phyloP scores from a whole-genome alignment of 1,284 basidiomycete genomes.

The Sporisorium iseilematis-ciliati region DNA sequence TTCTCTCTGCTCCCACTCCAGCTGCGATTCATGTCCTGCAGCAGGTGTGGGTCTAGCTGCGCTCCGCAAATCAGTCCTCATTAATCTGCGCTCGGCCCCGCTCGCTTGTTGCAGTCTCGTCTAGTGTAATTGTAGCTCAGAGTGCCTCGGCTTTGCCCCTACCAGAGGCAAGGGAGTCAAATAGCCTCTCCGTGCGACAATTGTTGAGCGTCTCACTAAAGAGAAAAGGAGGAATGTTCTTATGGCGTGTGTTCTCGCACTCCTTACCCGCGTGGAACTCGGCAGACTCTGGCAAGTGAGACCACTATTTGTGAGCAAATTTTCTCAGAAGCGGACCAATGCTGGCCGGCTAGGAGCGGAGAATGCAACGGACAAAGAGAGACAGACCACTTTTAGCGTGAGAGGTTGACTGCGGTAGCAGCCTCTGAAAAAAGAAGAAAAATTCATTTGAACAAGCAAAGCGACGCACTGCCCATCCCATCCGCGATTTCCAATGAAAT shows the following conservation, averaged over 20 bases:
- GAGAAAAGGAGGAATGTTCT: too few species aligned
- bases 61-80: conserved; percentile 15
- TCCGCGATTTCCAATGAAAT: neutral
- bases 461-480: neutral
- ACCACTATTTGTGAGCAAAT: neutral
- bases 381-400: neutral
- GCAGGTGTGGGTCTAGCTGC: neutral
- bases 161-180: too few species aligned
- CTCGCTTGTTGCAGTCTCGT: neutral
- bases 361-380: neutral
- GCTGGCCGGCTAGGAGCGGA: neutral
- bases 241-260: too few species aligned
- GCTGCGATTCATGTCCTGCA: neutral
- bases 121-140: neutral
- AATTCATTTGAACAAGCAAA: too few species aligned
- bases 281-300: neutral
- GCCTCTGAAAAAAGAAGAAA: neutral
- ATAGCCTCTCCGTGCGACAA: too few species aligned
- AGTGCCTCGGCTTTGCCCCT: too few species aligned
- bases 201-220: too few species aligned
- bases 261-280: too few species aligned
- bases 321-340: neutral
- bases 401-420: conserved; percentile 7
- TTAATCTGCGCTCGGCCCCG: neutral
- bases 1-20: neutral